A percentile compares a stretch with the other conserved stretches of the same genome.
These are phyloP conservation scores for Acanthochlamys bracteata DNA, from an alignment of 106 monocot species.

Conservation along the genomic window DNA sequence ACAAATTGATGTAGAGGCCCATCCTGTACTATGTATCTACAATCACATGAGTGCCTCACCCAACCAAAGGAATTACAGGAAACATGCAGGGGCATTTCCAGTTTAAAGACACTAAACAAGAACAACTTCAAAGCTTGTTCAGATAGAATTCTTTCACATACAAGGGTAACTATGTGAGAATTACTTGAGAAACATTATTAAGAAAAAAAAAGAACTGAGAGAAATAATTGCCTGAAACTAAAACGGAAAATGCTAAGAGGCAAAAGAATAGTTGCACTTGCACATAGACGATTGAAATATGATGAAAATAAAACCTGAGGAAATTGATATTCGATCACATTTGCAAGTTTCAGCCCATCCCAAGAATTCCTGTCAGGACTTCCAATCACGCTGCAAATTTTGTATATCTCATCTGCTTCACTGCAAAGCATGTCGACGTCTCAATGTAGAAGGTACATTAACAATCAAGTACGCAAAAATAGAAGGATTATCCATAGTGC, in stretches of 20 bases:
- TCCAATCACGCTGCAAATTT: slow-evolving; percentile 74
- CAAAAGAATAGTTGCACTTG: not conserved
- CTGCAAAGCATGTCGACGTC: slow-evolving; percentile 12
- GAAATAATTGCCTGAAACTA: not conserved
- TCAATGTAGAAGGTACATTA: not conserved
- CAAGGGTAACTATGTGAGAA: too few species aligned
- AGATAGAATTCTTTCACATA: too few species aligned
- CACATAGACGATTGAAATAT: not conserved
- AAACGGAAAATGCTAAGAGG: not conserved
- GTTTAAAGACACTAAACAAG: not conserved
- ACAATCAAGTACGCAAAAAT: too few species aligned
- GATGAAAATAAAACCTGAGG: slow-evolving; percentile 37
- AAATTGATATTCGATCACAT: slow-evolving; percentile 38
- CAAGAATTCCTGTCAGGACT: slow-evolving; percentile 50
- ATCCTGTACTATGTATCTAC: not conserved
- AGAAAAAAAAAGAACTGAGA: too few species aligned
- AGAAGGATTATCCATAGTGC: too few species aligned
- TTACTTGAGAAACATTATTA: too few species aligned
- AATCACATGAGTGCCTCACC: not conserved
- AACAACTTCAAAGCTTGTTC: too few species aligned
- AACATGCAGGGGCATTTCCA: too few species aligned
- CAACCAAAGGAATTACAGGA: too few species aligned
- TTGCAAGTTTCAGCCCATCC: slow-evolving; percentile 47
- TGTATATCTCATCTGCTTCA: slow-evolving; percentile 61
- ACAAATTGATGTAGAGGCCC: not conserved